phyloP scores from a whole-genome alignment of 495 filamentous ascomycete species.

The Aspergillus ostianus region DNA sequence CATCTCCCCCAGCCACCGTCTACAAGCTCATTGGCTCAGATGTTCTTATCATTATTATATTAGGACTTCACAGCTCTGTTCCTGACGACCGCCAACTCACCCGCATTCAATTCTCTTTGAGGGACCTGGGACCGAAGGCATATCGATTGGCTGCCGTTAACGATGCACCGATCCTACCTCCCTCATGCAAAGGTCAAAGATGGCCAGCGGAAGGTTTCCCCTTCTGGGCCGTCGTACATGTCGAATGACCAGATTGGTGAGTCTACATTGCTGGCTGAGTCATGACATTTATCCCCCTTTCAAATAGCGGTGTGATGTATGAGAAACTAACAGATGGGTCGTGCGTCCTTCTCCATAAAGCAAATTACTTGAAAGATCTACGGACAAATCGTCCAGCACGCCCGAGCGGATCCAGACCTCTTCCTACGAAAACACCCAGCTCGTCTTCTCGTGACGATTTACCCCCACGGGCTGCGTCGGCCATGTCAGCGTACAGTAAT shows the following conservation, averaged over 20 bases:
- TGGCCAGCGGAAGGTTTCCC: conserved; percentile 59
- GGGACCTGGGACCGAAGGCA: conserved; percentile 11
- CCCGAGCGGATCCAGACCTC: conserved; percentile 77
- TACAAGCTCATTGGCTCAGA: conserved; percentile 21
- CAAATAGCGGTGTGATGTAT: conserved; percentile 4
- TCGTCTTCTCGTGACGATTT: conserved; percentile 39
- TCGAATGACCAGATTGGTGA: conserved; percentile 82
- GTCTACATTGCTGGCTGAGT: conserved; percentile 31
- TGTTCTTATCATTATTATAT: conserved; percentile 11
- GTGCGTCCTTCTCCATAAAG: conserved; percentile 30
- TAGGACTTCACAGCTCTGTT: conserved; percentile 16
- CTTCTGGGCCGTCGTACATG: conserved; percentile 80
- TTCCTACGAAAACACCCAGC: conserved; percentile 46
- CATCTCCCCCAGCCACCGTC: conserved; percentile 21
- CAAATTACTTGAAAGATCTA: conserved; percentile 75
- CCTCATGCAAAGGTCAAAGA: conserved; percentile 33
- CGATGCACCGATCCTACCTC: conserved; percentile 38
- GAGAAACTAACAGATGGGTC: conserved; percentile 14
- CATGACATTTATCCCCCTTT: conserved; percentile 22
- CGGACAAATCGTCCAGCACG: conserved; percentile 74
- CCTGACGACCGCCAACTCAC: conserved; percentile 13
- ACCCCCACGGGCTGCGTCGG: conserved; percentile 47
- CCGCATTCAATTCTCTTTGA: conserved; percentile 17
- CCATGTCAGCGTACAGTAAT: conserved; percentile 38
- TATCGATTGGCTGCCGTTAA: conserved; percentile 16